Conservation (phyloP, 495 filamentous ascomycete species). For the Patellaria atrata region DNA sequence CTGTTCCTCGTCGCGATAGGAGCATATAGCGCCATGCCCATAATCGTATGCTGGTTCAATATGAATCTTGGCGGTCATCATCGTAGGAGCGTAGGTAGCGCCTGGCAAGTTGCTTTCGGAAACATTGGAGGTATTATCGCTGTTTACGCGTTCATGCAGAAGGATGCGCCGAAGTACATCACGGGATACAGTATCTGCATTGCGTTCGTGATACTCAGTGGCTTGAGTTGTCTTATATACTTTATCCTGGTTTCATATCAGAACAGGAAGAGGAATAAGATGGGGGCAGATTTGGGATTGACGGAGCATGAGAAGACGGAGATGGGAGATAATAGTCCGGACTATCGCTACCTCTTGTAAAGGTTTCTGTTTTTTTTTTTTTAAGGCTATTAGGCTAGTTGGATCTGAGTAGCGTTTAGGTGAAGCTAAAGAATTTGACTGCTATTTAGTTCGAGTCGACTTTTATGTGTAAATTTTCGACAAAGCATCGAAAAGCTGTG, state of each 20-base stretch:
- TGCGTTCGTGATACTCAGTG: conserved; percentile 55
- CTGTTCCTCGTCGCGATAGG: conserved; percentile 31
- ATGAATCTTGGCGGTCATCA: conserved; percentile 89
- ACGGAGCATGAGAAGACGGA: conserved; percentile 63
- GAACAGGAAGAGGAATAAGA: conserved; percentile 51
- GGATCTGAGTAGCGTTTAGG: too few relatives aligned
- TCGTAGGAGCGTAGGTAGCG: conserved; percentile 64
- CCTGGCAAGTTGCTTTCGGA: conserved; percentile 87
- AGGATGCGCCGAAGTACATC: conserved; percentile 55
- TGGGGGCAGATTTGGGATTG: conserved; percentile 36
- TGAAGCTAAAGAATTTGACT: too few relatives aligned
- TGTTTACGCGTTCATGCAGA: conserved; percentile 62
- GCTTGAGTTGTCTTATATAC: conserved; percentile 46
- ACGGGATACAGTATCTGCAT: conserved; percentile 70
- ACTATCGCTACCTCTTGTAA: conserved; percentile 45
- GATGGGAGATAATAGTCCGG: conserved; percentile 52
- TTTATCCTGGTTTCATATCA: conserved; percentile 41
- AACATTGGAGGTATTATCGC: conserved; percentile 90
- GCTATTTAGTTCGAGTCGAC: too few relatives aligned
- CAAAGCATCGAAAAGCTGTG: too few relatives aligned
- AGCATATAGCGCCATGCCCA: conserved; percentile 52
- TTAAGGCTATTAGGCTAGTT: neutral
- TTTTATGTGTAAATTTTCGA: too few relatives aligned
- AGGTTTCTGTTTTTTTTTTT: neutral
- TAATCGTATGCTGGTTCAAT: conserved; percentile 84